Evolutionary conservation across 352 stramenopile genomes (phyloP), one percentile per base, ranked within the genome.

Genomic region (Phytophthora sojae): DNA sequence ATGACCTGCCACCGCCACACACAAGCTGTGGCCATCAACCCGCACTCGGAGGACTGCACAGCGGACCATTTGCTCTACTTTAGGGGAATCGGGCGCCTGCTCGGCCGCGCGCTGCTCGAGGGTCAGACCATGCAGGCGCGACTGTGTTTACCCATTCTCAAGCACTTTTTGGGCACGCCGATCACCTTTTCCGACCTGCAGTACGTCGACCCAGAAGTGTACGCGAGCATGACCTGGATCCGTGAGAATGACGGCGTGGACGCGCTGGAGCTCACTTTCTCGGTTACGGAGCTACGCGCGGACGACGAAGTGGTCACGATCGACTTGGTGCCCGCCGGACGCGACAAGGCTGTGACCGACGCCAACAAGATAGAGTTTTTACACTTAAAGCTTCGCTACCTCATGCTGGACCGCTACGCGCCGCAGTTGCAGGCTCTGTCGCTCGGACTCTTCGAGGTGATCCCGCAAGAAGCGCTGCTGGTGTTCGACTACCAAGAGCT

Each of bases 401-500:
- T 97, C 54, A 86, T 99, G 67, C 85, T 99, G 47, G 96, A 97
- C 60, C 89, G 96, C 37, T 97, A 99, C 50, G 80, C 80, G 9
- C 76, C 91, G 30, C 96, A 99, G 71, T 71, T 99, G 6, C 94
- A 94, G 54, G 97, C 83, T 15, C 53, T 96, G 3, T 88, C 85
- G 11, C 71, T 88, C n/a, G 88, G 98, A 4, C 95, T 99, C 64
- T 99, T 99, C 73, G 97, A 99, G 72, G 92, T 99, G 7, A 91
- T 99, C 39, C 97, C 97, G 2, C 96, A 99, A 62, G 90, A 98
- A 58, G 88, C 98, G 8, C 79, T 99, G 26, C 96, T 98, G 49
- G 90, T 99, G 1, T 99, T 99, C 78, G 97, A 99, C 81, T 99
- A 99, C 76, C 97, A 99, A 76, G 97, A 99, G 78, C 81, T 99